phyloP scores from a whole-genome alignment of 768 basidiomycete genomes.

The Xerocomus spinulosus region DNA sequence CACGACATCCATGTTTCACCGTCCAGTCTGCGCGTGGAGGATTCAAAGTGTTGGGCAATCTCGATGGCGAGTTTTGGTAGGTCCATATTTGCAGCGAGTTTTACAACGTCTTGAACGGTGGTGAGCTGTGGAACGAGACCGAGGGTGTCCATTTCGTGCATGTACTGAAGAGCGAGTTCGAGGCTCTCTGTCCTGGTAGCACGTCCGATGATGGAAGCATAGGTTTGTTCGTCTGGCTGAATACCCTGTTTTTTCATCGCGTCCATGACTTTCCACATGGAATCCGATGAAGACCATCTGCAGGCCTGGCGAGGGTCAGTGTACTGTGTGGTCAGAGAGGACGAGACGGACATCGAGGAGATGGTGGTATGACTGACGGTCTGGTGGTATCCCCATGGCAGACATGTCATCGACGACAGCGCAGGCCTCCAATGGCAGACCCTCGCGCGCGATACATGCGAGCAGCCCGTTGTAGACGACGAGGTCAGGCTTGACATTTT shows the following conservation, averaged over 20 bases:
- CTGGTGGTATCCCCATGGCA: constrained; percentile 43
- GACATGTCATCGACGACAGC: constrained; percentile 71
- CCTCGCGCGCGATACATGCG: constrained; percentile 40
- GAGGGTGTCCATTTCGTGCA: constrained; percentile 53
- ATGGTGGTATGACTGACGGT: constrained; percentile 50
- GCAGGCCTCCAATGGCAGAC: constrained; percentile 48
- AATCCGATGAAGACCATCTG: constrained; percentile 32
- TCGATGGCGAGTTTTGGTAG: constrained; percentile 69
- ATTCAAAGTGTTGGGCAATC: constrained; percentile 58
- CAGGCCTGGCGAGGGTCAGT: constrained; percentile 41
- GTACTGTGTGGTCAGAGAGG: background rate
- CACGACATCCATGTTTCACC: constrained; percentile 60
- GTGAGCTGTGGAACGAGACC: constrained; percentile 48
- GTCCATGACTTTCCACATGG: constrained; percentile 48
- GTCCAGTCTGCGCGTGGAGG: constrained; percentile 50
- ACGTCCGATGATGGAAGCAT: constrained; percentile 48
- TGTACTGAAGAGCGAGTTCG: constrained; percentile 59
- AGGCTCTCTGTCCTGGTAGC: constrained; percentile 46
- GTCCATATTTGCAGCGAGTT: constrained; percentile 48
- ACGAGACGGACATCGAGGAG: constrained; percentile 51
- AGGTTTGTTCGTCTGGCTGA: constrained; percentile 49
- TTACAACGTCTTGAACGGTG: constrained; percentile 50
- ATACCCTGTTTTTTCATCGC: constrained; percentile 51
- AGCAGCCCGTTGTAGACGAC: constrained; percentile 57
- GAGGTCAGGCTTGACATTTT: constrained; percentile 48